phyloP scores from a whole-genome alignment of 108 stramenopile genomes.

The Fragilariopsis cylindrus region DNA sequence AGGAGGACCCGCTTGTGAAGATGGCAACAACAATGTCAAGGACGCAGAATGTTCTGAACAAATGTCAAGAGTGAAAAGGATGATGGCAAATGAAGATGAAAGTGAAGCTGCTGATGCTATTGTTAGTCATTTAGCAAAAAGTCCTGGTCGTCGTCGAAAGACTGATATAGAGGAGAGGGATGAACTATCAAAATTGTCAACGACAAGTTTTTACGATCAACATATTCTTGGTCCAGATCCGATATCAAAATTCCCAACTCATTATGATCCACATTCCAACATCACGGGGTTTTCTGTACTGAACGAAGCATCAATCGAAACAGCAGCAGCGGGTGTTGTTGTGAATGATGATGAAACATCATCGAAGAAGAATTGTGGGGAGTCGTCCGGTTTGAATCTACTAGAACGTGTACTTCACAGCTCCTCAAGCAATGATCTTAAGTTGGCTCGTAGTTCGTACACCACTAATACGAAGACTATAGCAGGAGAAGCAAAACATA shows the following conservation, averaged over 20 bases:
- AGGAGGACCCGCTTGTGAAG: conserved; percentile 7
- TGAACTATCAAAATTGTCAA: conserved; percentile 5
- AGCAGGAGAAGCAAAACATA: background rate
- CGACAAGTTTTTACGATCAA: conserved; percentile 5
- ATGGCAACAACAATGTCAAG: conserved; percentile 15
- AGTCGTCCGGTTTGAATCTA: conserved; percentile 8
- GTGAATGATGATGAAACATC: background rate
- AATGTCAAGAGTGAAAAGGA: conserved; percentile 40
- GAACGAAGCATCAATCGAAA: background rate
- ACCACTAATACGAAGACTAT: background rate
- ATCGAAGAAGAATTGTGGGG: background rate
- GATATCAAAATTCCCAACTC: conserved; percentile 21
- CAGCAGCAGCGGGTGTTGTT: conserved; percentile 15
- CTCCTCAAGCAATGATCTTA: background rate
- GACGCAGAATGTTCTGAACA: conserved; percentile 39
- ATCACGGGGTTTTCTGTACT: background rate
- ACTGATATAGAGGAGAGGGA: background rate
- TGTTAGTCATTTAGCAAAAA: conserved; percentile 27
- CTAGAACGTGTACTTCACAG: background rate
- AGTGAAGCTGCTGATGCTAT: conserved; percentile 30
- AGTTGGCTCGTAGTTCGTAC: background rate
- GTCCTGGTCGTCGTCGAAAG: conserved; percentile 7
- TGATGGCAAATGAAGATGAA: conserved; percentile 41
- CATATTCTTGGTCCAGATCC: conserved; percentile 25
- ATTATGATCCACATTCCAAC: conserved; percentile 9